Percentiles rank a stretch among this genome's conserved stretches.
Conservation (phyloP, 2,329 filamentous ascomycete species). For the Paecilomyces variotii region DNA sequence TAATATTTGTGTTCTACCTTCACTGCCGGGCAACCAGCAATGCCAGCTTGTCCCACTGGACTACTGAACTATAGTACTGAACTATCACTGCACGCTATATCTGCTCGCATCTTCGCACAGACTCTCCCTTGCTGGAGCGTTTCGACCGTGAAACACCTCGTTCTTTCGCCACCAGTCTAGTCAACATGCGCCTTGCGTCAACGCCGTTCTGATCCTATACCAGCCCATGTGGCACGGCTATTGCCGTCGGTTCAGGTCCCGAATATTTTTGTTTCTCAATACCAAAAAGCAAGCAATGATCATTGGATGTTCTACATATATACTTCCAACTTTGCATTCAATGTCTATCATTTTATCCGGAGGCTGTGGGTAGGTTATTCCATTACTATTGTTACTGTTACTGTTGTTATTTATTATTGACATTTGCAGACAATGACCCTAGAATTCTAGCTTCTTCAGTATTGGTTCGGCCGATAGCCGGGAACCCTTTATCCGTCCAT, state of each 20-base stretch:
- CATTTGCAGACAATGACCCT: background rate
- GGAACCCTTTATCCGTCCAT: background rate
- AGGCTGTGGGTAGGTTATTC: no score
- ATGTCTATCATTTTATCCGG: no score
- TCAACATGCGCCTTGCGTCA: background rate
- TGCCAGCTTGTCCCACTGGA: background rate
- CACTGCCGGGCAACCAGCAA: background rate
- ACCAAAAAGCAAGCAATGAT: background rate
- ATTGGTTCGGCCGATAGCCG: background rate
- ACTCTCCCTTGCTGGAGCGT: background rate
- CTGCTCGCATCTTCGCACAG: background rate
- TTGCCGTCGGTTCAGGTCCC: background rate
- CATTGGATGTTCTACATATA: background rate
- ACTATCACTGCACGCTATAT: background rate
- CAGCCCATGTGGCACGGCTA: background rate
- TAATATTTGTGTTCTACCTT: no score
- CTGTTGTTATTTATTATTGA: no score
- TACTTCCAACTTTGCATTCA: no score
- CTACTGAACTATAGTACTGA: background rate
- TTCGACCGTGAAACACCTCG: background rate
- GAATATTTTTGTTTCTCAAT: background rate
- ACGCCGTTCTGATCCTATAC: background rate
- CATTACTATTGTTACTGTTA: no score
- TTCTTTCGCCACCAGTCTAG: background rate
- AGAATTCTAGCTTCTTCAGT: background rate